Evolutionary conservation across 208 protist species (phyloP).

Genomic region (Leishmania lainsoni): DNA sequence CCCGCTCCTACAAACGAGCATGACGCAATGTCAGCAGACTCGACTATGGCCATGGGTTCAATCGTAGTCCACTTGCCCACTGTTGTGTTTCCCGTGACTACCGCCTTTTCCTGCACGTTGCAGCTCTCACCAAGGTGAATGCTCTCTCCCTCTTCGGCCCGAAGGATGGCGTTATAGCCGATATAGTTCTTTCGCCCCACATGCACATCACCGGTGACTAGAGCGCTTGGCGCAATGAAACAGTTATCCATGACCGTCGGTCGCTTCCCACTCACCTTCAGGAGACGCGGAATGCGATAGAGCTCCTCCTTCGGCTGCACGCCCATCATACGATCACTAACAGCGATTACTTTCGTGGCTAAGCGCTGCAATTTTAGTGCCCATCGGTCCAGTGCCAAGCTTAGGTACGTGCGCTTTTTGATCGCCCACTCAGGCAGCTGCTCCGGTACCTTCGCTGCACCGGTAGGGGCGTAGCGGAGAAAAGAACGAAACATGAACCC

Average conservation of each 20-base stretch:
- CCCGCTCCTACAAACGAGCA: constrained; percentile 90
- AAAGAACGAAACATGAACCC: constrained; percentile 41
- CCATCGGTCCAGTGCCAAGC: constrained; percentile 43
- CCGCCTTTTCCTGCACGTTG: constrained; percentile 91
- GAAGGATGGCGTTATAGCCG: constrained; percentile 89
- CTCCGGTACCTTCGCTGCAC: constrained; percentile 37
- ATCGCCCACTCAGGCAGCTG: constrained; percentile 78
- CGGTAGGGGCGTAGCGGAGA: constrained; percentile 25
- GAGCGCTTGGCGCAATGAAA: constrained; percentile 86
- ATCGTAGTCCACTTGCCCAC: constrained; percentile 90
- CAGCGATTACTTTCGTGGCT: constrained; percentile 48
- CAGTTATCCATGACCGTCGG: constrained; percentile 90
- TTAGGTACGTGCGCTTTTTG: constrained; percentile 53
- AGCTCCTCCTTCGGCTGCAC: constrained; percentile 80
- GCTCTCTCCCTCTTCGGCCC: constrained; percentile 77
- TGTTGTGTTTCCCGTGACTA: constrained; percentile 83
- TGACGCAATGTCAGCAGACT: constrained; percentile 83
- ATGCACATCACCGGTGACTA: constrained; percentile 85
- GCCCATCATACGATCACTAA: constrained; percentile 75
- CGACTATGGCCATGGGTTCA: constrained; percentile 90
- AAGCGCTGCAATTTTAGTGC: constrained; percentile 41
- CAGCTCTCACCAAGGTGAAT: constrained; percentile 90
- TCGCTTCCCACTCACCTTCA: constrained; percentile 70
- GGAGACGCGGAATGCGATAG: constrained; percentile 77
- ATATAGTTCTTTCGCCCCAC: constrained; percentile 91